Percentiles rank a stretch among this genome's conserved stretches.
phyloP scores from a whole-genome alignment of 306 rosid genomes.

The Cicer yamashitae region DNA sequence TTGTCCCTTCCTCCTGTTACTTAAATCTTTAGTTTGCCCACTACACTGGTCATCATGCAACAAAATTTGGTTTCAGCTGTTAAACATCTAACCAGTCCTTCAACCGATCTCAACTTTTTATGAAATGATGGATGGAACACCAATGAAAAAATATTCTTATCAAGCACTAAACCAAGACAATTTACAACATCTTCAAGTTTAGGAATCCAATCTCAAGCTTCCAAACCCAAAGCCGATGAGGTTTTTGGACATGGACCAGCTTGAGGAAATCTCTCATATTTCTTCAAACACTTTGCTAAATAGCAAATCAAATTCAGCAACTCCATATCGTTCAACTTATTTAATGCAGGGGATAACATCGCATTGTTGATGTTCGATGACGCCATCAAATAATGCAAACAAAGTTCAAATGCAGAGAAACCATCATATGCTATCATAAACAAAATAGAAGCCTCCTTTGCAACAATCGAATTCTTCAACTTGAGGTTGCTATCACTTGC shows the following conservation, averaged over 20 bases:
- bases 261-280: slow-evolving; percentile 83
- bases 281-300: slow-evolving; percentile 84
- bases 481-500: slow-evolving; percentile 51
- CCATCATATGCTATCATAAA: slow-evolving; percentile 84
- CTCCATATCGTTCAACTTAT: slow-evolving; percentile 73
- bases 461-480: slow-evolving; percentile 48
- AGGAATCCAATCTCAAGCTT: slow-evolving; percentile 80
- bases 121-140: slow-evolving; percentile 77
- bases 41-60: slow-evolving; percentile 57
- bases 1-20: slow-evolving; percentile 38
- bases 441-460: slow-evolving; percentile 77
- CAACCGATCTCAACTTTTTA: slow-evolving; percentile 67
- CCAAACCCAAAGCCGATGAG: slow-evolving; percentile 57
- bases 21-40: slow-evolving; percentile 56
- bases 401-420: slow-evolving; percentile 67
- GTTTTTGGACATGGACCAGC: slow-evolving; percentile 66
- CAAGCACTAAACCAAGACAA: slow-evolving; percentile 67
- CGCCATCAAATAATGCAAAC: slow-evolving; percentile 76
- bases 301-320: slow-evolving; percentile 66
- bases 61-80: slow-evolving; percentile 67
- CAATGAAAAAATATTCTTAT: slow-evolving; percentile 72
- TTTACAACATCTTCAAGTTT: slow-evolving; percentile 70
- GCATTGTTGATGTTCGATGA: slow-evolving; percentile 70
- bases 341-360: slow-evolving; percentile 56
- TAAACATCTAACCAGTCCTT: slow-evolving; percentile 57